These are phyloP conservation scores for Themeda triandra DNA, from an alignment of 176 grass and related monocot genomes.

Conservation along the genomic window DNA sequence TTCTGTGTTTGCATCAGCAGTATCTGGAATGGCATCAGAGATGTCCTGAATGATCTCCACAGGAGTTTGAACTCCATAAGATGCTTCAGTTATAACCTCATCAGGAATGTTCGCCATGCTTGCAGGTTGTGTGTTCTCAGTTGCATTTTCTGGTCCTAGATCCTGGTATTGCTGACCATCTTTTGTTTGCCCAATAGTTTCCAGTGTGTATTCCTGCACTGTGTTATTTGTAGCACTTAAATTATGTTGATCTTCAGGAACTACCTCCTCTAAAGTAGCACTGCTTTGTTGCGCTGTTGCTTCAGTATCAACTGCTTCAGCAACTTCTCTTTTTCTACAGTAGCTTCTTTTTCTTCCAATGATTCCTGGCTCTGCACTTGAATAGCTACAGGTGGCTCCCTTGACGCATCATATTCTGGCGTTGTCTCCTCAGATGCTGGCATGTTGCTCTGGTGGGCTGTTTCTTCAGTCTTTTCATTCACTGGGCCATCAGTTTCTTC, in stretches of 20 bases:
- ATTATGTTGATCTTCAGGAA: background rate
- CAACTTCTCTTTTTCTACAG: background rate
- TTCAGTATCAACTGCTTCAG: background rate
- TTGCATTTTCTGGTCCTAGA: conserved; percentile 33
- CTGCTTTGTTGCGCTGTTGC: conserved; percentile 18
- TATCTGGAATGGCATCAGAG: conserved; percentile 20
- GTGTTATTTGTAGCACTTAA: background rate
- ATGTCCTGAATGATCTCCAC: background rate
- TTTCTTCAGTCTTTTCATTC: conserved; percentile 16
- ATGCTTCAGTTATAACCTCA: conserved; percentile 24
- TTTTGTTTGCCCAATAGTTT: conserved; percentile 14
- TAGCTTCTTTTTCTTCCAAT: conserved; percentile 19
- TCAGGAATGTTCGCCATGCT: background rate
- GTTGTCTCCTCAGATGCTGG: conserved; percentile 8
- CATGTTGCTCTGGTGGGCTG: conserved; percentile 5
- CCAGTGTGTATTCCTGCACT: conserved; percentile 9
- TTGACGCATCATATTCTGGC: background rate
- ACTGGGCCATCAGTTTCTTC: conserved; percentile 10
- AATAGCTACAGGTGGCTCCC: background rate
- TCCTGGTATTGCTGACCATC: conserved; percentile 13
- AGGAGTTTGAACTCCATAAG: conserved; percentile 6
- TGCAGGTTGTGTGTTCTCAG: conserved; percentile 7
- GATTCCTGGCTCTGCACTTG: conserved; percentile 24
- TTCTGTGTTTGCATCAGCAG: conserved; percentile 21
- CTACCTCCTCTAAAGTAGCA: conserved; percentile 12